These are phyloP conservation scores for Emmonsiellopsis sp. DNA, from an alignment of 2,329 filamentous ascomycete genomes.

Conservation along the genomic window DNA sequence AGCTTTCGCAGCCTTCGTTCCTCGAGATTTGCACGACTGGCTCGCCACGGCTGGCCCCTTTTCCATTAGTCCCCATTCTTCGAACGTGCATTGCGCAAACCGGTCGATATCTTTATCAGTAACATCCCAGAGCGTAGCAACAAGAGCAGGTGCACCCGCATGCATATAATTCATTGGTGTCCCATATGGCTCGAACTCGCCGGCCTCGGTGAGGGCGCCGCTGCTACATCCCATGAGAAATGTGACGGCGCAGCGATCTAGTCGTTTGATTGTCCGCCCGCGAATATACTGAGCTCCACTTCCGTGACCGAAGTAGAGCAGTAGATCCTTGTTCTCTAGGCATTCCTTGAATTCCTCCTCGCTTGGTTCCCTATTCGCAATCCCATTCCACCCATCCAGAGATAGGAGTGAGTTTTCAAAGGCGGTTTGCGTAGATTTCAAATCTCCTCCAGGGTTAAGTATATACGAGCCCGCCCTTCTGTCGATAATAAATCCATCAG, in stretches of 20 bases:
- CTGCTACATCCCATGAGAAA: constrained; percentile 94
- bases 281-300: constrained; percentile 92
- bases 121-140: constrained; percentile 95
- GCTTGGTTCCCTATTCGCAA: constrained; percentile 59
- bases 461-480: constrained; percentile 53
- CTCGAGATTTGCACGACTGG: constrained; percentile 20
- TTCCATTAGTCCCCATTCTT: constrained; percentile 71
- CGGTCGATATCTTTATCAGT: constrained; percentile 96
- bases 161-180: constrained; percentile 88
- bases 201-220: constrained; percentile 67
- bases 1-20: constrained; percentile 11
- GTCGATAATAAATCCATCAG: constrained; percentile 45
- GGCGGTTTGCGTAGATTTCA: constrained; percentile 67
- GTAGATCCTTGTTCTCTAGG: constrained; percentile 58
- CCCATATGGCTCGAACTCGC: constrained; percentile 84
- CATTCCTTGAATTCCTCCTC: constrained; percentile 68
- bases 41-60: constrained; percentile 20
- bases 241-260: constrained; percentile 69
- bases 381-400: constrained; percentile 53
- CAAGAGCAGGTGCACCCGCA: constrained; percentile 73
- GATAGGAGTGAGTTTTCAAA: constrained; percentile 59
- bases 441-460: constrained; percentile 79
- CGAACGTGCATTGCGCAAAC: constrained; percentile 69
- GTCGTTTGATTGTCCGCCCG: constrained; percentile 67
- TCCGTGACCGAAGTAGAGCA: constrained; percentile 95